phyloP scores from a whole-genome alignment of 2,329 filamentous ascomycete species.

The Neodidymelliopsis sp. region DNA sequence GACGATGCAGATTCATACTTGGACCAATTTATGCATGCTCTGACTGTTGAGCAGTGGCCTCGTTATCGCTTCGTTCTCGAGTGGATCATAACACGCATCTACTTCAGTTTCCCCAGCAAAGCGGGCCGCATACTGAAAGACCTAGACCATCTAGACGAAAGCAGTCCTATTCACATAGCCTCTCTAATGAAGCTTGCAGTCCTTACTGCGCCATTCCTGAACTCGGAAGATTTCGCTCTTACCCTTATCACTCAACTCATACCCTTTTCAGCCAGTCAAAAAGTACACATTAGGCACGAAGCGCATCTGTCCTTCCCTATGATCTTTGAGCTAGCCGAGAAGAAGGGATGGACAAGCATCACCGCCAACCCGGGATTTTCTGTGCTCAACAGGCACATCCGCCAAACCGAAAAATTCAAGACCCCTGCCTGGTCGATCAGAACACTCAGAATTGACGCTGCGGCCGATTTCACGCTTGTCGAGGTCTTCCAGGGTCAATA shows the following conservation, averaged over 20 bases:
- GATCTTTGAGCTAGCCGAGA: conserved; percentile 51
- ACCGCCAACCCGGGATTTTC: conserved; percentile 51
- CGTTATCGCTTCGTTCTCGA: conserved; percentile 57
- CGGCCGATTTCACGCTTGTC: conserved; percentile 52
- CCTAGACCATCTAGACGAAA: conserved; percentile 52
- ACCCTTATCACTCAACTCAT: conserved; percentile 53
- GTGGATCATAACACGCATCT: conserved; percentile 57
- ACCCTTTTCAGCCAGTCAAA: conserved; percentile 56
- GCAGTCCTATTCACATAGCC: conserved; percentile 57
- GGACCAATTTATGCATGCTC: conserved; percentile 49
- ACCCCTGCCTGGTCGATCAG: conserved; percentile 50
- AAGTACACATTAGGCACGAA: conserved; percentile 62
- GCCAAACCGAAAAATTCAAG: conserved; percentile 53
- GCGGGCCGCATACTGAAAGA: conserved; percentile 45
- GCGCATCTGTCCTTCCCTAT: conserved; percentile 58
- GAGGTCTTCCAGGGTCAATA: conserved; percentile 57
- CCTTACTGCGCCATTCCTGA: conserved; percentile 49
- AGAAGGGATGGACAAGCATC: conserved; percentile 47
- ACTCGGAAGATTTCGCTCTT: conserved; percentile 49
- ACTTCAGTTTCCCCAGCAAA: conserved; percentile 45
- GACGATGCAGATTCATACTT: conserved; percentile 44
- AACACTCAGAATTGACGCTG: conserved; percentile 51
- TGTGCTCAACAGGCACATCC: conserved; percentile 54
- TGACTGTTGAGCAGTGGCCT: conserved; percentile 57
- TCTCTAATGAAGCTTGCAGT: conserved; percentile 58